Evolutionary conservation across 164 flowering plant species (phyloP).

Genomic region (Vitis amurensis): DNA sequence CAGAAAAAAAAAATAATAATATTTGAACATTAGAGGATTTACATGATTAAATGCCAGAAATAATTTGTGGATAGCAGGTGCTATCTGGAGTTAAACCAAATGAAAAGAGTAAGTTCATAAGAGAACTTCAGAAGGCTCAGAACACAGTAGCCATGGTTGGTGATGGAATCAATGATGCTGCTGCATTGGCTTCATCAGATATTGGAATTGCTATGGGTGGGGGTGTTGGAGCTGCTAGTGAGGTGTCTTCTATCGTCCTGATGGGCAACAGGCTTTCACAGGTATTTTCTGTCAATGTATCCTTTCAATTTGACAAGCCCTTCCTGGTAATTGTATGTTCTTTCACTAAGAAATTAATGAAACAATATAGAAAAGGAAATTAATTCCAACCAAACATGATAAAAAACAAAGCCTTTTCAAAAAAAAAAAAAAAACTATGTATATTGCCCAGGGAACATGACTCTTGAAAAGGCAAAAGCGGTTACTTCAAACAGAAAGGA

Average conservation of each 20-base stretch:
- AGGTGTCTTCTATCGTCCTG: conserved; percentile 87
- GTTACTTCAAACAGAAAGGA: too few relatives aligned
- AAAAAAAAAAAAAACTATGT: too few relatives aligned
- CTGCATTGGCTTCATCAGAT: conserved; percentile 90
- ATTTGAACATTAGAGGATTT: not conserved
- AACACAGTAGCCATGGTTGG: conserved; percentile 96
- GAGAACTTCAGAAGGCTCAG: conserved; percentile 62
- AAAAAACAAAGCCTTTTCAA: too few relatives aligned
- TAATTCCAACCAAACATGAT: too few relatives aligned
- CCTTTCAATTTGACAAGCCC: too few relatives aligned
- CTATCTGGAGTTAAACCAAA: conserved; percentile 85
- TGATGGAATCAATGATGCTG: conserved; percentile 98
- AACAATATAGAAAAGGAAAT: too few relatives aligned
- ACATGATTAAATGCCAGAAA: not conserved
- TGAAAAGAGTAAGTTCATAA: conserved; percentile 72
- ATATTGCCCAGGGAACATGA: too few relatives aligned
- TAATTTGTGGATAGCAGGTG: conserved; percentile 47
- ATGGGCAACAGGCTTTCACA: conserved; percentile 90
- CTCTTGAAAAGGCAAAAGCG: too few relatives aligned
- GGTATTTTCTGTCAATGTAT: conserved; percentile 35
- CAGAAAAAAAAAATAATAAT: too few relatives aligned
- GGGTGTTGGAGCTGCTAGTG: conserved; percentile 97
- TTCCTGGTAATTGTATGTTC: too few relatives aligned
- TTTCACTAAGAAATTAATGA: too few relatives aligned
- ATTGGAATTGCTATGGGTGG: conserved; percentile 94